These are phyloP conservation scores for Hymenoscyphus fructigenus DNA, from an alignment of 2,329 filamentous ascomycete species.

Conservation along the genomic window DNA sequence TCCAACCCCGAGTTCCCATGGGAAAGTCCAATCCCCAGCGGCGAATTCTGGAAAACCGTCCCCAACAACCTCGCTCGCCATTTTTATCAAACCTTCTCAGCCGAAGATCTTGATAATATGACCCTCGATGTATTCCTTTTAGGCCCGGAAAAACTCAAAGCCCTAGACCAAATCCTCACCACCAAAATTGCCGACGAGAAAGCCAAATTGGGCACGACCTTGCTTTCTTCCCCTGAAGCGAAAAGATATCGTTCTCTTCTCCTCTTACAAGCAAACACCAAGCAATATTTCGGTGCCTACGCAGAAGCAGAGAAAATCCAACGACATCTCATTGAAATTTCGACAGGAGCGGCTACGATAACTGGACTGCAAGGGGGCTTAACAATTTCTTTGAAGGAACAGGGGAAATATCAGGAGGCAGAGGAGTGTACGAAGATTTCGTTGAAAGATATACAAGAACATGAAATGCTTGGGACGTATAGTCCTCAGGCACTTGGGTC, in stretches of 20 bases:
- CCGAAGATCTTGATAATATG: background rate
- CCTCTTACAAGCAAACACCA: background rate
- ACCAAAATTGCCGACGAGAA: background rate
- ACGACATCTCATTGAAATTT: background rate
- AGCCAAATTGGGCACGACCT: background rate
- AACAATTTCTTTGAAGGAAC: background rate
- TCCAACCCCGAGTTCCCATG: background rate
- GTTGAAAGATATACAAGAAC: background rate
- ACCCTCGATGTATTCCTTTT: background rate
- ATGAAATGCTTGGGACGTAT: background rate
- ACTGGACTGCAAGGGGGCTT: background rate
- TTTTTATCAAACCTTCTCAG: background rate
- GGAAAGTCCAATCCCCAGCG: background rate
- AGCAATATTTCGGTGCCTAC: background rate
- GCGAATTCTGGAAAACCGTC: background rate
- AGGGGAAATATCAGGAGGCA: background rate
- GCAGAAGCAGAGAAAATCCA: background rate
- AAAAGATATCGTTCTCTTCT: background rate
- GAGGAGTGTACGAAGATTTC: background rate
- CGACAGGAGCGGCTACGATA: background rate
- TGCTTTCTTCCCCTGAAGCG: background rate
- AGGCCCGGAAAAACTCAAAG: background rate
- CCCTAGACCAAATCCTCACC: background rate
- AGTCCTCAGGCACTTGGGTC: background rate
- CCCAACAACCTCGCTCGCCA: background rate